Evolutionary conservation across 441 rosid species (phyloP), one percentile per base, ranked within the genome.

Genomic region (Gossypium schwendimanii): DNA sequence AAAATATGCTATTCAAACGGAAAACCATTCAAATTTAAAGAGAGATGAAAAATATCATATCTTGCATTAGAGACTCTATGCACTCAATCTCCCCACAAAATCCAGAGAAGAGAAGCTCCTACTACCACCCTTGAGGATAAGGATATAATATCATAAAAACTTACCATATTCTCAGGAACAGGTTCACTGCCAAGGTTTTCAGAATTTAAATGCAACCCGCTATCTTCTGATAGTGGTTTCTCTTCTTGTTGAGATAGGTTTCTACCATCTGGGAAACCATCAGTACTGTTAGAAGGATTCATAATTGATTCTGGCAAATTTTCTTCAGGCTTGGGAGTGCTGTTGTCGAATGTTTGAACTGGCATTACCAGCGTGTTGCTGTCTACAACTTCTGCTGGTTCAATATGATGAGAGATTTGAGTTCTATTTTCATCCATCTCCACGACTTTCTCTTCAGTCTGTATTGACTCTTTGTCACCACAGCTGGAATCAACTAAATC

Each of bases 361-460:
- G 80, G 64, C 58, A 59, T 21, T 36, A 85, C 71, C 36, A 33
- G 86, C 72, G 69, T 74, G 70, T 73, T 74, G 73, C 63, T 75
- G 70, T 77, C 82, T 63, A 73, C 67, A 52, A 70, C 78, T 76
- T 75, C 84, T 47, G 75, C 77, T 31, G 49, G 73, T 72, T 77
- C 85, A 75, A 69, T 65, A 64, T 83, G 83, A 58, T 79, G 81
- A 73, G 89, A 76, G 64, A 80, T 73, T 57, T 78, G 76, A 75
- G 85, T 81, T 78, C 79, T 86, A 49, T 87, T 87, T 76, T 91
- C 90, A 78, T 88, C 91, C 72, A 89, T 82, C 85, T 87, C 91
- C 77, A 85, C 88, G 69, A 80, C 86, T 80, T 73, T 81, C 74
- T 86, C 94, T 79, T 87, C 92, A 69, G 76, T 81, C 79, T 77